Evolutionary conservation across 306 rosid genomes (phyloP), one percentile per base, ranked within the genome.

Genomic region (Fagus crenata): DNA sequence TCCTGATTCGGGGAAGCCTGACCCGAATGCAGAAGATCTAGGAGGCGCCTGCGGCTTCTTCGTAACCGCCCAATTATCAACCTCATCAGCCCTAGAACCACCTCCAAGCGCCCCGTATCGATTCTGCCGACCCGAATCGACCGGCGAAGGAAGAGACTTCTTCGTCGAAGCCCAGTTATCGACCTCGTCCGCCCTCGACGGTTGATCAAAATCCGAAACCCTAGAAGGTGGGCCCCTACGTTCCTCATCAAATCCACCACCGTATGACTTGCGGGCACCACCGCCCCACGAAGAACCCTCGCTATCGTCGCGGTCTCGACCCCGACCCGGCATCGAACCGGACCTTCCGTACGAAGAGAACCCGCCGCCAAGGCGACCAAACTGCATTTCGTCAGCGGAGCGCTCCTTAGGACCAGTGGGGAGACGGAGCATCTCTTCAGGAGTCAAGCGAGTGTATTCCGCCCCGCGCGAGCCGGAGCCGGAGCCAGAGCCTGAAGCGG

Each of bases 111-210:
- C 76, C 9, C 85, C 68, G 12, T 87, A 90, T 51, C 98, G 89
- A 74, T 80, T 92, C 65, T 81, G 93, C 49, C 97, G 81, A 46
- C 93, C 91, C 2, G 96, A 88, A 85, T 90, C 97, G 15, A 74
- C 35, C 0, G 28, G 28, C 28, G 97, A 71, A 1, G 93, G 93
- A 5, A 87, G 81, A 11, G 91, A 3, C 69, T 91, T 96, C 82
- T 89, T 96, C 39, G 75, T 85, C 51, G 83, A 56, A 0, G 90
- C 91, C 99, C 99, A 96, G 79, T 91, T 89, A 28, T 96, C 98
- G 3, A 84, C 99, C 91, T 91, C 99, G 69, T 96, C 98, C 7
- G 99, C 99, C 91, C 98, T 88, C 2, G 99, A 96, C 32, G 93
- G 93, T 68, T 88, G 96, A 84, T 92, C 98, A 5, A 85, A 76